These are phyloP conservation scores for Colletotrichum sp. DNA, from an alignment of 2,329 filamentous ascomycete species.

Conservation along the genomic window DNA sequence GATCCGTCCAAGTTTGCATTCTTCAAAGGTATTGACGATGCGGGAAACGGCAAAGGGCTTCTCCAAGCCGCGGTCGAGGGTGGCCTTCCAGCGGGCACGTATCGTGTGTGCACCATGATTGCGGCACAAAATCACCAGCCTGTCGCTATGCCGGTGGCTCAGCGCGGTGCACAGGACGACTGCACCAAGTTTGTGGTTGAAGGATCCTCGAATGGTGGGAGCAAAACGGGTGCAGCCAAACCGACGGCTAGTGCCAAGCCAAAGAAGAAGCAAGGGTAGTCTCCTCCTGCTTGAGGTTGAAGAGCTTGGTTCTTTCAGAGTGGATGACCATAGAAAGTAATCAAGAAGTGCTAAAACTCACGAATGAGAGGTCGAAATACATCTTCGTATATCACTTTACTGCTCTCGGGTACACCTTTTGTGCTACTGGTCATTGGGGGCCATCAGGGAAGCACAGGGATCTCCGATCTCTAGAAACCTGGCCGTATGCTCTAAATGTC, in stretches of 20 bases:
- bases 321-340: background rate
- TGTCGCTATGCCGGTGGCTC: slow-evolving; percentile 61
- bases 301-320: background rate
- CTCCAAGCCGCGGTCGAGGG: slow-evolving; percentile 47
- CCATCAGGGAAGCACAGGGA: background rate
- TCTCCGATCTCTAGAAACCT: background rate
- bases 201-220: background rate
- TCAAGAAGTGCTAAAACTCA: background rate
- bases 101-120: slow-evolving; percentile 58
- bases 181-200: slow-evolving; percentile 53
- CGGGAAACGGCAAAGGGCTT: slow-evolving; percentile 49
- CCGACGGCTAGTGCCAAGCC: background rate
- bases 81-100: slow-evolving; percentile 51
- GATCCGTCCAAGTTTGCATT: slow-evolving; percentile 50
- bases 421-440: no score
- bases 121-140: slow-evolving; percentile 59
- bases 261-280: background rate
- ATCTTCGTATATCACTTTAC: background rate
- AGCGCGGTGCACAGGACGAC: slow-evolving; percentile 59
- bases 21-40: slow-evolving; percentile 64
- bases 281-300: background rate
- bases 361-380: background rate
- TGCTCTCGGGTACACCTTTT: no score
- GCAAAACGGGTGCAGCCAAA: background rate
- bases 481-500: no score